Evolutionary conservation across 768 basidiomycete species (phyloP).

Genomic region (Gloeopeniophorella convolvens): DNA sequence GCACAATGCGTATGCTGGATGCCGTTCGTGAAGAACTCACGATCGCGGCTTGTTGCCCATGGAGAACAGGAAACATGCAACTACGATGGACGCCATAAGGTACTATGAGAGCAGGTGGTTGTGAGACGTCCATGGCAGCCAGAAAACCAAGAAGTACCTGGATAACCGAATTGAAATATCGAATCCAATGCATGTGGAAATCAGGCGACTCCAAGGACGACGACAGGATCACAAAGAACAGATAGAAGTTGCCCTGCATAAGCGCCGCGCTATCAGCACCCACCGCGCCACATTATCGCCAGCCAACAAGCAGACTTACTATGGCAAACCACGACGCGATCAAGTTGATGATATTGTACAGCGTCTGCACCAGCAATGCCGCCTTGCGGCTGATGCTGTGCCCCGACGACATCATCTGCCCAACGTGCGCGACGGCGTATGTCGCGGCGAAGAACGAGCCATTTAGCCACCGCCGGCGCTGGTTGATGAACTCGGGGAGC

Average conservation of each 20-base stretch:
- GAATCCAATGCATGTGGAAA: slow-evolving; percentile 57
- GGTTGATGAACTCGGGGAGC: slow-evolving; percentile 89
- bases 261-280: not conserved
- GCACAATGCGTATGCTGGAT: not conserved
- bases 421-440: slow-evolving; percentile 85
- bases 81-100: slow-evolving; percentile 73
- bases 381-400: slow-evolving; percentile 75
- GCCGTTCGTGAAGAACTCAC: slow-evolving; percentile 34
- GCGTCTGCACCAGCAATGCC: slow-evolving; percentile 68
- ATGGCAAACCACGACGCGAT: slow-evolving; percentile 92
- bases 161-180: slow-evolving; percentile 65
- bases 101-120: slow-evolving; percentile 41
- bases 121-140: not conserved
- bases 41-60: slow-evolving; percentile 94
- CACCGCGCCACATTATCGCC: not conserved
- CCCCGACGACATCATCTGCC: slow-evolving; percentile 73
- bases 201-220: slow-evolving; percentile 75
- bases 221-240: slow-evolving; percentile 92
- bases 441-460: slow-evolving; percentile 94
- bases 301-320: slow-evolving; percentile 52
- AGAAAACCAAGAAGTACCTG: slow-evolving; percentile 42
- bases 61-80: slow-evolving; percentile 88
- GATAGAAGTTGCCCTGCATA: slow-evolving; percentile 82
- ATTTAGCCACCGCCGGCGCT: slow-evolving; percentile 84
- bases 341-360: slow-evolving; percentile 84